phyloP scores from a whole-genome alignment of 2,329 filamentous ascomycete genomes.

The Clonostachys rhizophaga region DNA sequence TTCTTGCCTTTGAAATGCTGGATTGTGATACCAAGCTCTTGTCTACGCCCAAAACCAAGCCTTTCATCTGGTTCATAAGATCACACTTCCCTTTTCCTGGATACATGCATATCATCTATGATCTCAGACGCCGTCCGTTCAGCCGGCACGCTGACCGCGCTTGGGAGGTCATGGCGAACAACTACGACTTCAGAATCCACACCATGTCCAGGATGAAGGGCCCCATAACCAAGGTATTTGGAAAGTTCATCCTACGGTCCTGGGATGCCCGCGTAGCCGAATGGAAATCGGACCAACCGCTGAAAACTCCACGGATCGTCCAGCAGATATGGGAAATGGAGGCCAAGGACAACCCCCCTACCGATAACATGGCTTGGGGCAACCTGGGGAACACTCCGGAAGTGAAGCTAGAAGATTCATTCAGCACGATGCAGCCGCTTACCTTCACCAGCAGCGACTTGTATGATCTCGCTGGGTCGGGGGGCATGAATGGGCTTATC shows the following conservation, averaged over 20 bases:
- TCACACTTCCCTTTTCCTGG: conserved; percentile 32
- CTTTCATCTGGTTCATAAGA: conserved; percentile 28
- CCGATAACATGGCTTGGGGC: too few species aligned
- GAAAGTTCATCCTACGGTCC: conserved; percentile 41
- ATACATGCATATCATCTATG: conserved; percentile 29
- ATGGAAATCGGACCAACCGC: too few species aligned
- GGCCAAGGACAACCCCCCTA: too few species aligned
- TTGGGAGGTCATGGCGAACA: conserved; percentile 40
- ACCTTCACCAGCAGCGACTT: too few species aligned
- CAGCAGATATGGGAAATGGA: too few species aligned
- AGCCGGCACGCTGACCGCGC: conserved; percentile 50
- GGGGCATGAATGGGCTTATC: too few species aligned
- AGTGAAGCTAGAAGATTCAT: too few species aligned
- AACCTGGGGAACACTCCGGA: too few species aligned
- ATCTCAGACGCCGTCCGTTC: conserved; percentile 31
- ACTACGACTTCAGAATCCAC: conserved; percentile 44
- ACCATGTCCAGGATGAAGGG: conserved; percentile 41
- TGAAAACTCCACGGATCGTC: too few species aligned
- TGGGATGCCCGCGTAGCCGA: conserved; percentile 37
- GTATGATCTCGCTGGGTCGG: too few species aligned
- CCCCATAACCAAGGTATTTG: conserved; percentile 31
- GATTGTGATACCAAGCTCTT: conserved; percentile 27
- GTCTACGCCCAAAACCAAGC: conserved; percentile 16
- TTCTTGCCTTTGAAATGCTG: conserved; percentile 23
- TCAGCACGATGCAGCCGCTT: too few species aligned